Conservation (phyloP, 2,329 filamentous ascomycete species). For the Pseudopyrenochaeta lycopersici region DNA sequence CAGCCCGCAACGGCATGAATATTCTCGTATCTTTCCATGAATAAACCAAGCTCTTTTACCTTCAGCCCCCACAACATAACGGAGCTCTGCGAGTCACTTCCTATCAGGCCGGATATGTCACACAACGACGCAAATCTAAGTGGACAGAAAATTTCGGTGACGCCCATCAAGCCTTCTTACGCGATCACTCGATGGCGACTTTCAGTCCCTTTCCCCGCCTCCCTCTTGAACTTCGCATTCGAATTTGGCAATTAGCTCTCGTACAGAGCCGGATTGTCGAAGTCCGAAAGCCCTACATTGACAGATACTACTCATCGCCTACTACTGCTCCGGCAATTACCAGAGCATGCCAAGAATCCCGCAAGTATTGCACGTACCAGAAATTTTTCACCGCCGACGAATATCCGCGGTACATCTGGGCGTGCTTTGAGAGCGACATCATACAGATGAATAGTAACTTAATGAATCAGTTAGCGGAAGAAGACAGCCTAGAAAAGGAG, state of each 20-base stretch:
- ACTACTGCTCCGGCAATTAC: slow-evolving; percentile 8
- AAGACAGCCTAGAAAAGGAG: not conserved
- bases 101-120: no score
- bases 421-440: slow-evolving; percentile 13
- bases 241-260: slow-evolving; percentile 5
- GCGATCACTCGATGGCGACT: not conserved
- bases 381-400: not conserved
- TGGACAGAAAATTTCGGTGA: no score
- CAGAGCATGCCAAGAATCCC: slow-evolving; percentile 12
- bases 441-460: slow-evolving; percentile 1
- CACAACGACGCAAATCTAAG: no score
- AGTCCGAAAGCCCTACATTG: not conserved
- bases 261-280: slow-evolving; percentile 10
- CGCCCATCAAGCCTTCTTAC: no score
- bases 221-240: slow-evolving; percentile 8
- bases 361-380: slow-evolving; percentile 11
- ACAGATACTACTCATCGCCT: not conserved
- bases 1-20: no score
- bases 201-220: not conserved
- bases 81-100: not conserved
- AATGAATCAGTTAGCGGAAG: not conserved
- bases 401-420: slow-evolving; percentile 12
- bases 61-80: not conserved
- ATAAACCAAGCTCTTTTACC: not conserved
- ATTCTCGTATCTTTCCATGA: not conserved